These are phyloP conservation scores for Cercospora zeina DNA, from an alignment of 2,329 filamentous ascomycete species.

Conservation along the genomic window DNA sequence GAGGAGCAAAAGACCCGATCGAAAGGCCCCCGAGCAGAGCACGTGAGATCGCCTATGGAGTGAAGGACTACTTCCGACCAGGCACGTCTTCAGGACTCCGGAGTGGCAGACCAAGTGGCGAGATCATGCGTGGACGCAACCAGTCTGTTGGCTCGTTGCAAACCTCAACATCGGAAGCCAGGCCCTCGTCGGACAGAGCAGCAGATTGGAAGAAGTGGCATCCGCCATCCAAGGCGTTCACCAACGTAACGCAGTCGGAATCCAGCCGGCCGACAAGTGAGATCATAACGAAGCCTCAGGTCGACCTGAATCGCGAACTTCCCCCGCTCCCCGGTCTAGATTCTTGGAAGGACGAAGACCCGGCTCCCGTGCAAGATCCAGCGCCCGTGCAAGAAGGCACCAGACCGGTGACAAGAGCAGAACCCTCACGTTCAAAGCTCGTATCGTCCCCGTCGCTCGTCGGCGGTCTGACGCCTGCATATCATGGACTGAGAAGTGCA, in stretches of 20 bases:
- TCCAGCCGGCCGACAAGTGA: conserved; percentile 15
- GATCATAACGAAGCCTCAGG: conserved; percentile 21
- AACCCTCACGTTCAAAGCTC: neutral
- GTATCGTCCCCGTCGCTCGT: conserved; percentile 6
- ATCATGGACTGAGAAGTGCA: conserved; percentile 19
- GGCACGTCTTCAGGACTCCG: conserved; percentile 29
- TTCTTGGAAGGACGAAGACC: conserved; percentile 38
- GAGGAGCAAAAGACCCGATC: conserved; percentile 15
- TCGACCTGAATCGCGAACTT: conserved; percentile 52
- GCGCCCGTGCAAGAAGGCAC: neutral
- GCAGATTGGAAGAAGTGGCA: conserved; percentile 23
- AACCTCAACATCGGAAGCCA: conserved; percentile 27
- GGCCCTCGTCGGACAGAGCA: conserved; percentile 25
- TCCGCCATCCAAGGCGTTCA: conserved; percentile 20
- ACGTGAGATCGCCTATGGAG: conserved; percentile 42
- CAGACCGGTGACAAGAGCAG: too few species aligned
- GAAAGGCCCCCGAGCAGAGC: conserved; percentile 26
- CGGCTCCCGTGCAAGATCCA: neutral
- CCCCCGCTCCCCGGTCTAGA: conserved; percentile 52
- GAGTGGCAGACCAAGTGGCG: conserved; percentile 33
- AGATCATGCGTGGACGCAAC: conserved; percentile 33
- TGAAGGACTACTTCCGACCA: conserved; percentile 47
- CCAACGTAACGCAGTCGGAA: conserved; percentile 20
- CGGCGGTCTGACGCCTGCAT: conserved; percentile 13
- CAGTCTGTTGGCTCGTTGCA: conserved; percentile 33